Conservation (phyloP, 2,329 filamentous ascomycete genomes). For the Cercospora sp. region DNA sequence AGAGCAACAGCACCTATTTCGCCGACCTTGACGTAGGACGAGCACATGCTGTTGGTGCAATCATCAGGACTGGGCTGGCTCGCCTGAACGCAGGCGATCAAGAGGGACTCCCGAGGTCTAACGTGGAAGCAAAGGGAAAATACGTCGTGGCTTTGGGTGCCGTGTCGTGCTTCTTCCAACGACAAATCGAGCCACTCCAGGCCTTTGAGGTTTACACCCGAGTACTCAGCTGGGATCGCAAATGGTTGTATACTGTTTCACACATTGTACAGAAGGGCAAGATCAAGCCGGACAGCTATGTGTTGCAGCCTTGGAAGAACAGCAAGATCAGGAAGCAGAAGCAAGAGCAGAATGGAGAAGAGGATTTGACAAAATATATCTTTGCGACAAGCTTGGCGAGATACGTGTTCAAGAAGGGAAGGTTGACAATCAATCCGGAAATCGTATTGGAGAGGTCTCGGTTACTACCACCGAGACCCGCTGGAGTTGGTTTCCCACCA, state of each 20-base stretch:
- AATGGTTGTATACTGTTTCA: slow-evolving; percentile 53
- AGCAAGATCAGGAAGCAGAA: slow-evolving; percentile 26
- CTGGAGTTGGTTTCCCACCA: slow-evolving; percentile 47
- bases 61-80: slow-evolving; percentile 49
- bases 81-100: slow-evolving; percentile 40
- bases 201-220: slow-evolving; percentile 52
- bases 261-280: slow-evolving; percentile 50
- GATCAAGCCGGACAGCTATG: slow-evolving; percentile 44
- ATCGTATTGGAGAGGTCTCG: slow-evolving; percentile 69
- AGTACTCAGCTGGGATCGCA: slow-evolving; percentile 51
- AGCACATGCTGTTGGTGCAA: slow-evolving; percentile 69
- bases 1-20: slow-evolving; percentile 84
- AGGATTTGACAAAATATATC: slow-evolving; percentile 46
- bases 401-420: slow-evolving; percentile 55
- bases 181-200: slow-evolving; percentile 48
- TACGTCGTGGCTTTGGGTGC: slow-evolving; percentile 49
- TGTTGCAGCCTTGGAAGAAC: slow-evolving; percentile 50
- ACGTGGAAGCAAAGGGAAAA: slow-evolving; percentile 32
- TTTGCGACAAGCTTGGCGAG: slow-evolving; percentile 52
- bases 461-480: slow-evolving; percentile 72
- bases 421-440: slow-evolving; percentile 82
- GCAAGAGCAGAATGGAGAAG: slow-evolving; percentile 37
- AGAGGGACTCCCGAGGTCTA: slow-evolving; percentile 36
- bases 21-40: slow-evolving; percentile 80
- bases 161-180: slow-evolving; percentile 50